A percentile compares a stretch with the other conserved stretches of the same genome.
Evolutionary conservation across 2,329 filamentous ascomycete genomes (phyloP).

Genomic region (Sporothrix euskadiensis): DNA sequence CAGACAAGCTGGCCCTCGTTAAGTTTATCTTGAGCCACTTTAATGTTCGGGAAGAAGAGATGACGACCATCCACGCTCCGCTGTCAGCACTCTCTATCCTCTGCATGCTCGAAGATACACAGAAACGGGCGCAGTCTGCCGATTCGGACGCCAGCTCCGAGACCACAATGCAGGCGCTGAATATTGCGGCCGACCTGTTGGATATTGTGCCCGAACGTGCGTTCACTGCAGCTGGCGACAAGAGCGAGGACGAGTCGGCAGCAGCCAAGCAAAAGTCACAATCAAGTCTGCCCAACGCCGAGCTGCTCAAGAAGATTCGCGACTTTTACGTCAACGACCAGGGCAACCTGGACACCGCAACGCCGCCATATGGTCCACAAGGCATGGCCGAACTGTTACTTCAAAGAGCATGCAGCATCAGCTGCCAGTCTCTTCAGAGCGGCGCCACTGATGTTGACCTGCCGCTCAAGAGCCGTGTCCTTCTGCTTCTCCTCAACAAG

Average conservation of each 20-base stretch:
- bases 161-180: constrained; percentile 42
- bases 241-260: background rate
- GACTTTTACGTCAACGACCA: constrained; percentile 70
- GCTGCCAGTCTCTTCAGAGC: constrained; percentile 50
- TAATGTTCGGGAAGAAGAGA: constrained; percentile 94
- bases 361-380: constrained; percentile 59
- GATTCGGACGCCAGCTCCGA: constrained; percentile 3
- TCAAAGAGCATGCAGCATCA: constrained; percentile 57
- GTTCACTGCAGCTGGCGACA: constrained; percentile 46
- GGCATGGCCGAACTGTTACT: constrained; percentile 64
- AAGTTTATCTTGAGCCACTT: constrained; percentile 84
- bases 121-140: constrained; percentile 39
- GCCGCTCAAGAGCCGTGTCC: constrained; percentile 59
- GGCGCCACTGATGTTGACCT: constrained; percentile 49
- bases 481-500: constrained; percentile 60
- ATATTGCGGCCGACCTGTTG: constrained; percentile 58
- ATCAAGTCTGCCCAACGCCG: constrained; percentile 43
- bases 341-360: constrained; percentile 64
- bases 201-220: constrained; percentile 66
- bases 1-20: constrained; percentile 69
- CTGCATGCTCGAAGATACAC: constrained; percentile 59
- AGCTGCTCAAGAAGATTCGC: constrained; percentile 61
- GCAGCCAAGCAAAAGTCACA: constrained; percentile 11
- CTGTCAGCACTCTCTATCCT: constrained; percentile 67
- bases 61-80: constrained; percentile 84